These are phyloP conservation scores for Colletotrichum musicola DNA, from an alignment of 2,329 filamentous ascomycete genomes.

Conservation along the genomic window DNA sequence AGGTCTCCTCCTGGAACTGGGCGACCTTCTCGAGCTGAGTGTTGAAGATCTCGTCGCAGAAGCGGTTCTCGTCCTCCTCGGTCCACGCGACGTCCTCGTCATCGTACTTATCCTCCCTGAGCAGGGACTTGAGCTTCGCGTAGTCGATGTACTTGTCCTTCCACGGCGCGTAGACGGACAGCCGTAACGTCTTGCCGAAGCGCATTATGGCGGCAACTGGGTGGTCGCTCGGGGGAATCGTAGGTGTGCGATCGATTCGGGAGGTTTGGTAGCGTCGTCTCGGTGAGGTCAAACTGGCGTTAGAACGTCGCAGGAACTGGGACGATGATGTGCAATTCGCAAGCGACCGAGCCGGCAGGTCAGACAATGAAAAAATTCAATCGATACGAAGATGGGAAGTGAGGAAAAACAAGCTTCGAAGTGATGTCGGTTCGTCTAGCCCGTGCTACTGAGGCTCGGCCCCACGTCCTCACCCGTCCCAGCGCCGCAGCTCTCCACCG, in stretches of 20 bases:
- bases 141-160: conserved; percentile 97
- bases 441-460: conserved; percentile 26
- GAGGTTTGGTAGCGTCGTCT: neutral
- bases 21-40: conserved; percentile 96
- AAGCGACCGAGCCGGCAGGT: conserved; percentile 3
- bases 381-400: neutral
- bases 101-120: conserved; percentile 79
- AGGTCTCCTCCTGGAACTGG: conserved; percentile 85
- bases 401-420: conserved; percentile 34
- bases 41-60: conserved; percentile 96
- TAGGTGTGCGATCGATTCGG: conserved; percentile 5
- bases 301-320: no score
- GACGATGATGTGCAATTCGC: neutral
- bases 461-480: conserved; percentile 18
- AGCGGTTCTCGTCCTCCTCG: conserved; percentile 91
- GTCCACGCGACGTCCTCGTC: conserved; percentile 82
- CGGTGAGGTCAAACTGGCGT: neutral
- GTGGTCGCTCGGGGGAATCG: neutral
- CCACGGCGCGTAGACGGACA: conserved; percentile 87
- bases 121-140: conserved; percentile 87
- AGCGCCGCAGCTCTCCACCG: conserved; percentile 24
- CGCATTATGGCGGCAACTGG: conserved; percentile 72
- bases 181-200: conserved; percentile 89
- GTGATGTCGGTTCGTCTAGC: conserved; percentile 19
- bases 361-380: conserved; percentile 17